These are phyloP conservation scores for Hypoxylon fuscum DNA, from an alignment of 495 filamentous ascomycete species.

Conservation along the genomic window DNA sequence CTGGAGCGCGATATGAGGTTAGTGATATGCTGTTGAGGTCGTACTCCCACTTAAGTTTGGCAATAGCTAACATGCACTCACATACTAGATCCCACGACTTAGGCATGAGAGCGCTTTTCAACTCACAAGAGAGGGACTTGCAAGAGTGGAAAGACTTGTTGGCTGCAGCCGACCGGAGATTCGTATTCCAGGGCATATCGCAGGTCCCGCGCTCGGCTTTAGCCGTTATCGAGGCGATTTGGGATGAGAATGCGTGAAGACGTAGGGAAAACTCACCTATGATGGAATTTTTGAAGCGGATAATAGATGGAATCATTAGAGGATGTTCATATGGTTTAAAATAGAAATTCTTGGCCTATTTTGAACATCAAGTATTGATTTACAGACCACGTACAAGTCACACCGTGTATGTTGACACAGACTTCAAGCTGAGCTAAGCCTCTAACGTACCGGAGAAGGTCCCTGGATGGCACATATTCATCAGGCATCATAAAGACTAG, in stretches of 20 bases:
- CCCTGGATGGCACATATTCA: not conserved
- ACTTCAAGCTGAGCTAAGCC: not conserved
- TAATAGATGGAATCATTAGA: not conserved
- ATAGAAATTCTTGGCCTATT: not conserved
- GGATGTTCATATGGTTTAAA: not conserved
- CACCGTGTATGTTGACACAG: not conserved
- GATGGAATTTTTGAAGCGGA: not conserved
- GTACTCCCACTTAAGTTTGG: no score
- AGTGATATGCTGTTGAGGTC: no score
- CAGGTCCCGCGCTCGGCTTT: not conserved
- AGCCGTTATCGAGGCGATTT: not conserved
- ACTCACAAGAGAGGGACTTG: not conserved
- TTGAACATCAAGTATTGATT: not conserved
- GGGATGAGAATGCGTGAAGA: no score
- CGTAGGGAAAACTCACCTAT: no score
- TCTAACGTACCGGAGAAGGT: not conserved
- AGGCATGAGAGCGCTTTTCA: not conserved
- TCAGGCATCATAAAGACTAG: not conserved
- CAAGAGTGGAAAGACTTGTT: not conserved
- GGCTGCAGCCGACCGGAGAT: not conserved
- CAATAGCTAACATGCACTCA: not conserved
- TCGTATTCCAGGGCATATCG: not conserved
- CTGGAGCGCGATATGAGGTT: not conserved
- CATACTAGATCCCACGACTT: not conserved
- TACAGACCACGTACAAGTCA: not conserved